phyloP scores from a whole-genome alignment of 2,329 filamentous ascomycete genomes.

The Sarocladium oryzae region DNA sequence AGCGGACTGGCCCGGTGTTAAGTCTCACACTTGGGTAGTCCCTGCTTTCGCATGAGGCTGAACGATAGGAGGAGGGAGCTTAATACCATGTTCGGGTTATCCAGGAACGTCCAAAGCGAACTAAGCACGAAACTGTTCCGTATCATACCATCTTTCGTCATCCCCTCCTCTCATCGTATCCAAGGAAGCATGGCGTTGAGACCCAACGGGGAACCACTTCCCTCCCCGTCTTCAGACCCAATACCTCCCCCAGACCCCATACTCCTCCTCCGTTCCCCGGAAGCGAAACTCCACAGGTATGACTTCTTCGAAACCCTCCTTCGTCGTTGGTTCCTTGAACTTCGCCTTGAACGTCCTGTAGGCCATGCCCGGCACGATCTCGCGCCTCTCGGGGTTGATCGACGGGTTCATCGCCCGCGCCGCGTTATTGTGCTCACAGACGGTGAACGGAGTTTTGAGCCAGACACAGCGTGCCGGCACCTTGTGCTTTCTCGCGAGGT shows the following conservation, averaged over 20 bases:
- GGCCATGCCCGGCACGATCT: constrained; percentile 68
- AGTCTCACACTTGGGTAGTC: neutral
- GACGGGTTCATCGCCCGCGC: constrained; percentile 65
- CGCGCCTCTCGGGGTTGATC: constrained; percentile 78
- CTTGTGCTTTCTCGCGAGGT: constrained; percentile 61
- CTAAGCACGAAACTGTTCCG: too few species aligned
- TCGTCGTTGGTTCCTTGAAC: constrained; percentile 62
- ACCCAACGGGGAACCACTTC: too few species aligned
- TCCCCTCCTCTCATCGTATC: too few species aligned
- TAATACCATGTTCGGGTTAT: too few species aligned
- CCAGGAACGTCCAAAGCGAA: too few species aligned
- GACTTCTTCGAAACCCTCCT: constrained; percentile 83
- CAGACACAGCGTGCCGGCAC: constrained; percentile 80
- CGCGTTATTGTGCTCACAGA: constrained; percentile 82
- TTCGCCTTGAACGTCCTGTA: constrained; percentile 70
- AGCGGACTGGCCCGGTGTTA: neutral
- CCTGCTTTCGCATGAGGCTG: too few species aligned
- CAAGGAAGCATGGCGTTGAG: too few species aligned
- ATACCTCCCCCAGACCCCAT: constrained; percentile 66
- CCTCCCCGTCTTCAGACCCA: constrained; percentile 50
- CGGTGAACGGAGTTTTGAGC: constrained; percentile 64
- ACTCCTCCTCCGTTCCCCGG: constrained; percentile 61
- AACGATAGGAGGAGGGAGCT: too few species aligned
- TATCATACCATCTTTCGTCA: too few species aligned
- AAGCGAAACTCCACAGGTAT: constrained; percentile 70